These are phyloP conservation scores for Carallia brachiata DNA, from an alignment of 345 rosid genomes.

Conservation along the genomic window DNA sequence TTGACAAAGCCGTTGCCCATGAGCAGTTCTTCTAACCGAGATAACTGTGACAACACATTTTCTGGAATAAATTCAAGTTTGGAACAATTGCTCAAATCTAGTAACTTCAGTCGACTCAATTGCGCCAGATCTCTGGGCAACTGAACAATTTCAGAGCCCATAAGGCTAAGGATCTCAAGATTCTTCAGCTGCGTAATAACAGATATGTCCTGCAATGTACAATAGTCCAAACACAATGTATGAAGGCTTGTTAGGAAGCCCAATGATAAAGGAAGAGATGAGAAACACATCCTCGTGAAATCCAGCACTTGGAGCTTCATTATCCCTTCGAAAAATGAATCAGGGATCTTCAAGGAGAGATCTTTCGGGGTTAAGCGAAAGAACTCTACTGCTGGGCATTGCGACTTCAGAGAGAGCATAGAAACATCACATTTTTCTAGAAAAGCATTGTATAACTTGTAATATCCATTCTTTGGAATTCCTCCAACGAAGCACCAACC, in stretches of 20 bases:
- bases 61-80: constrained; percentile 15
- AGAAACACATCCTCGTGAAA: neutral
- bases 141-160: neutral
- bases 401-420: neutral
- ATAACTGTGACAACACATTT: constrained; percentile 14
- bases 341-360: neutral
- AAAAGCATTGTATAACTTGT: neutral
- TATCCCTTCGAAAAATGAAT: constrained; percentile 13
- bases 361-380: accelerated
- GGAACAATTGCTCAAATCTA: constrained; percentile 11
- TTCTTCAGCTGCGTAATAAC: constrained; percentile 12
- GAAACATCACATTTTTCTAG: neutral
- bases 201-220: constrained; percentile 6
- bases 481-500: neutral
- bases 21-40: constrained; percentile 28
- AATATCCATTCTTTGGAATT: neutral
- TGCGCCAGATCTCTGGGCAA: constrained; percentile 28
- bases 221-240: constrained; percentile 18
- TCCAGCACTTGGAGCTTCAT: constrained; percentile 23
- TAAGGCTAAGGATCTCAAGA: constrained; percentile 19
- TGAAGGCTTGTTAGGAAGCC: constrained; percentile 1
- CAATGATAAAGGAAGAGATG: constrained; percentile 16
- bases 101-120: constrained; percentile 14
- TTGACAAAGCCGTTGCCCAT: constrained; percentile 6
- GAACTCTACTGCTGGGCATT: constrained; percentile 17